Conservation (phyloP, 305 asterid genomes). For the Fraxinus greggii region DNA sequence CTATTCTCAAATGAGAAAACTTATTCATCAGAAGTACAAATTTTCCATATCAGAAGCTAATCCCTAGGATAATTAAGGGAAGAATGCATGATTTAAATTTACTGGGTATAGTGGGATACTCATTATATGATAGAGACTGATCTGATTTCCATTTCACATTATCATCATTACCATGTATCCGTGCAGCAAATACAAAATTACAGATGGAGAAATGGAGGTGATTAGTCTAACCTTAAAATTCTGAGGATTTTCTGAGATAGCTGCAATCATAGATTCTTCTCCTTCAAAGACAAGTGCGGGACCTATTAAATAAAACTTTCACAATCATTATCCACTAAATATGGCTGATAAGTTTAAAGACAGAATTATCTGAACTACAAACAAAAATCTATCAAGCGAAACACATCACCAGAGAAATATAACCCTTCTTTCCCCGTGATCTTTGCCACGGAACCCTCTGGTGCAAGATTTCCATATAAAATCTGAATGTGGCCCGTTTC, state of each 20-base stretch:
- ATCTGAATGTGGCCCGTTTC: constrained; percentile 91
- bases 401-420: constrained; percentile 68
- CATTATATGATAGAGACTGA: neutral
- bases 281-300: constrained; percentile 97
- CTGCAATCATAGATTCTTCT: constrained; percentile 86
- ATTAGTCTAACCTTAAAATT: constrained; percentile 61
- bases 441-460: constrained; percentile 96
- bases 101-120: neutral
- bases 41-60: neutral
- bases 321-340: neutral
- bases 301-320: constrained; percentile 39
- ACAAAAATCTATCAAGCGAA: neutral
- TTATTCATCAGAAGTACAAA: neutral
- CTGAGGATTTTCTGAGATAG: constrained; percentile 74
- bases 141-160: neutral
- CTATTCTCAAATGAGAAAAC: neutral
- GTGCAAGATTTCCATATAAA: constrained; percentile 89
- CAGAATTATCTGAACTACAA: neutral
- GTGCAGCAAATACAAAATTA: neutral
- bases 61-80: neutral
- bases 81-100: constrained; percentile 1
- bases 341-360: constrained; percentile 8
- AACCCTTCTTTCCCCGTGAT: constrained; percentile 97
- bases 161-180: neutral
- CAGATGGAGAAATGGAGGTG: neutral